Evolutionary conservation across 257 asterid genomes (phyloP), one percentile per base, ranked within the genome.

Genomic region (Primulina tabacum): DNA sequence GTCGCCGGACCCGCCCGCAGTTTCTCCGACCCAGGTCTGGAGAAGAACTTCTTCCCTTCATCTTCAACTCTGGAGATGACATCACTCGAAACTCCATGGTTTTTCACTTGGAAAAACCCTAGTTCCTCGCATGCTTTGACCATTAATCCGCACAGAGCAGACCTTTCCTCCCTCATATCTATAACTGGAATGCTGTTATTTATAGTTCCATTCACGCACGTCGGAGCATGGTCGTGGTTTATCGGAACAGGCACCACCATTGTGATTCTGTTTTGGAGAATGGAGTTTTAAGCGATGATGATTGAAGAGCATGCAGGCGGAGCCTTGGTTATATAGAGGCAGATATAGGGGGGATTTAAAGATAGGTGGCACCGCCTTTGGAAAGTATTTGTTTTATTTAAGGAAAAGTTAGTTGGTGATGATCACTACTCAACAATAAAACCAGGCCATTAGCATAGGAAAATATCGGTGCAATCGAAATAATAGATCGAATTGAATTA

Each of bases 71-170:
- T 69, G 1, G 87, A 70, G 33, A 88, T 79, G 0, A 77, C 65
- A 14, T 88, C 78, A 1, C 18, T 68, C 0, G 95, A 67, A 67
- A 91, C 70, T 3, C 92, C 92, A 10, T 90, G 97, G 55, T 87
- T 90, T 10, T 77, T 68, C 0, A 88, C 83, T 71, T 77, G 87
- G 74, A 90, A 90, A 60, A 90, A 87, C 4, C 97, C 97, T 12
- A 79, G 79, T 6, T 87, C 87, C 40, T 83, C 71, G 73, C 97
- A 87, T 32, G 96, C 92, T 61, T 80, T 77, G 2, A 82, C 79
- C n/a, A 87, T 65, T 8, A 79, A 20, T 30, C 76, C 74, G 4
- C 86, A 60, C 8, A 81, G 60, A 33, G 65, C 65, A 0, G 85
- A 59, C 73, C 84, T 75, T 0, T 80, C 82, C 9, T 67, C 76